Base-by-base conservation (phyloP, 2,329 filamentous ascomycete genomes). In the Biscogniauxia marginata region DNA sequence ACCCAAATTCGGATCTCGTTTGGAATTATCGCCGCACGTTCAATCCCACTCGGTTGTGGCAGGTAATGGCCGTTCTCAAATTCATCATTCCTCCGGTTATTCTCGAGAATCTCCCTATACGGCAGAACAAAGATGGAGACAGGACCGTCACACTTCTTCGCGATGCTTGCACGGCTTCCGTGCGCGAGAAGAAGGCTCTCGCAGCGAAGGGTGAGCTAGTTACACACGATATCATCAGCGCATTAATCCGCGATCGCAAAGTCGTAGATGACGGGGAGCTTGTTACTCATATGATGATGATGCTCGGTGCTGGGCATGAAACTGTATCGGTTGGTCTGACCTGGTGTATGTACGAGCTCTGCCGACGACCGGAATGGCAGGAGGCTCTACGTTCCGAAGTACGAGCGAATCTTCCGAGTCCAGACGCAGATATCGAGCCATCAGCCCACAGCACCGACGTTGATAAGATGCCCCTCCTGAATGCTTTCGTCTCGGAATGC, bases 271-370 rank as follows among this genome's bases (percentile, higher is more conserved):
- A 60, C 9, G 52, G 58, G 23, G 55, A 62, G 34, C 60, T 63
- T 4, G 53, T 60, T n/a, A 60, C 57, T 18, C 60, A 63, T 34
- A 51, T 56, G 25, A 58, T 58, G 46, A 57, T 53, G 7, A 61
- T 63, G 52, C 53, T 63, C 20, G 58, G 58, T 3, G 60, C 60
- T 25, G 60, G 60, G 11, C 60, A 63, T 52, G 60, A 63, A 45
- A 61, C 60, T 6, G 59, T 60, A 19, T 51, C 48, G 2, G 59
- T 61, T 24, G 59, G 53, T 8, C 56, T 61, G 23, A 61, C 59
- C 51, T 61, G 59, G 59, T 48, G 47, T 13, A 48, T 61, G n/a
- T 61, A 61, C 47, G 58, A 59, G 54, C 45, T 61, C 30, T 59
- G 56, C 34, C 52, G 57, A 45, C 50, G 51, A 7, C 49, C 59